These are phyloP conservation scores for Tetracladium marchalianum DNA, from an alignment of 495 filamentous ascomycete species.

Conservation along the genomic window DNA sequence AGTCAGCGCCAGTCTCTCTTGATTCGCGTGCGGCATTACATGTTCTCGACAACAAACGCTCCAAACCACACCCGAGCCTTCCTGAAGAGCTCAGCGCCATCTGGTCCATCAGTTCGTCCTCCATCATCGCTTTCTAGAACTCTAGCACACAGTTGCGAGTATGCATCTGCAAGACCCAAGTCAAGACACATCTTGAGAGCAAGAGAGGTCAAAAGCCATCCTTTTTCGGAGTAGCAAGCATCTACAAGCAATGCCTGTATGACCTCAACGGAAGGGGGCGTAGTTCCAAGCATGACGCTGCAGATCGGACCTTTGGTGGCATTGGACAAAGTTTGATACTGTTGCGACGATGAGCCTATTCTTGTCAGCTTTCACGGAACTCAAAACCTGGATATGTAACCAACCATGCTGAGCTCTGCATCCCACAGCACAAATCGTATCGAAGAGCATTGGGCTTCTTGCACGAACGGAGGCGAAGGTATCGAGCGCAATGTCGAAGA, in stretches of 20 bases:
- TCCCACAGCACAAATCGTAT: constrained; percentile 40
- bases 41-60: constrained; percentile 36
- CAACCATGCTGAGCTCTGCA: constrained; percentile 27
- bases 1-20: background rate
- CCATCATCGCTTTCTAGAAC: constrained; percentile 7
- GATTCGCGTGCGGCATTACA: constrained; percentile 22
- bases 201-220: constrained; percentile 34
- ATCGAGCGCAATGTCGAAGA: constrained; percentile 33
- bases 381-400: background rate
- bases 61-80: constrained; percentile 37
- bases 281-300: constrained; percentile 31
- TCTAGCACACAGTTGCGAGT: constrained; percentile 28
- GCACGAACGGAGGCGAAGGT: constrained; percentile 31
- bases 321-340: constrained; percentile 29
- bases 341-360: constrained; percentile 19
- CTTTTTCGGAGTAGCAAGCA: constrained; percentile 38
- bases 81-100: constrained; percentile 26
- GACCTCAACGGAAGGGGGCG: constrained; percentile 29
- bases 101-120: constrained; percentile 18
- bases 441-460: constrained; percentile 34
- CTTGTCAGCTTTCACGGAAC: constrained; percentile 10
- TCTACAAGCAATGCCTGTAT: constrained; percentile 39
- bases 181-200: constrained; percentile 39
- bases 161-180: constrained; percentile 31
- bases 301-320: constrained; percentile 37